These are phyloP conservation scores for Ampelomyces quisqualis DNA, from an alignment of 2,329 filamentous ascomycete species.

Conservation along the genomic window DNA sequence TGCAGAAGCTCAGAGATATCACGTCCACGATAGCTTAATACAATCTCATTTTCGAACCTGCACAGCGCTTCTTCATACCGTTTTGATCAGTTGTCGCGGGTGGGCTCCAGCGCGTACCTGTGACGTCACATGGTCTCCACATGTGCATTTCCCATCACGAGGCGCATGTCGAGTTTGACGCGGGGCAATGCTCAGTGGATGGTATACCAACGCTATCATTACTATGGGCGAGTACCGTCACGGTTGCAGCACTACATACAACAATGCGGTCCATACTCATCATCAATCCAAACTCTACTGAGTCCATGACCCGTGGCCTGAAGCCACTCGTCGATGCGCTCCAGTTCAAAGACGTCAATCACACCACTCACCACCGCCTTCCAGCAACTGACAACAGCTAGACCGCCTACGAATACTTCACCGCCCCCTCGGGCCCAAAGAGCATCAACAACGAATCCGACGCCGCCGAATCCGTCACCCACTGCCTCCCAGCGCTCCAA, in stretches of 20 bases:
- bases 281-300: conserved; percentile 77
- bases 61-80: too few species aligned
- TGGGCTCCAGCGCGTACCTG: too few species aligned
- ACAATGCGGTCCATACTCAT: conserved; percentile 60
- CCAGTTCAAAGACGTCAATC: conserved; percentile 47
- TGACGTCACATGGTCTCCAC: conserved; percentile 10
- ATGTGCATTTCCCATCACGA: conserved; percentile 10
- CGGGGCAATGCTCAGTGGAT: conserved; percentile 15
- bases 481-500: conserved; percentile 60
- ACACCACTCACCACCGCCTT: conserved; percentile 24
- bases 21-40: conserved; percentile 15
- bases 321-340: conserved; percentile 52
- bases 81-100: too few species aligned
- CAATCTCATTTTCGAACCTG: too few species aligned
- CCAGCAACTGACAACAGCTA: conserved; percentile 47
- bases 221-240: conserved; percentile 32
- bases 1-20: conserved; percentile 3
- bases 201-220: conserved; percentile 1
- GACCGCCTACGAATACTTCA: conserved; percentile 62
- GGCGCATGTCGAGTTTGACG: conserved; percentile 11
- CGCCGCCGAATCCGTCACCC: conserved; percentile 62
- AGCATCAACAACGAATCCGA: conserved; percentile 79
- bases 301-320: conserved; percentile 69
- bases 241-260: conserved; percentile 23
- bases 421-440: conserved; percentile 64